A percentile compares a stretch with the other conserved stretches of the same genome.
Conservation (phyloP, 345 rosid species). For the Ailanthus altissimus region DNA sequence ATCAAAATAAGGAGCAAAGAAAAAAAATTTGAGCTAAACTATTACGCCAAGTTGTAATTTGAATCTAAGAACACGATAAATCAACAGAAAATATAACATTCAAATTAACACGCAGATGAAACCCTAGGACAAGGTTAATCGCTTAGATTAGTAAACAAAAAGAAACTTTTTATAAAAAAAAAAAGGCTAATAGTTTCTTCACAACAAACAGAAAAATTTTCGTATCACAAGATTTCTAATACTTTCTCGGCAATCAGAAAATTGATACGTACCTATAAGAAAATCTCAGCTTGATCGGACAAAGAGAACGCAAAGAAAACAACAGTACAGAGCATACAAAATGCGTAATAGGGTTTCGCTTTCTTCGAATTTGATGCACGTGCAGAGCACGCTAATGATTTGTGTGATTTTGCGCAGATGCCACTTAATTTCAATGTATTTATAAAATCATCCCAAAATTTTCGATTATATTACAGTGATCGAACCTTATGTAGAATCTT, state of each 20-base stretch:
- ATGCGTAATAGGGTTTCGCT: background rate
- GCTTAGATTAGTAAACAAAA: background rate
- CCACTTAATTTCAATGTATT: background rate
- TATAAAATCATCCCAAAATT: background rate
- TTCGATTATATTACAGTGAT: background rate
- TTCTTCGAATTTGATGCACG: background rate
- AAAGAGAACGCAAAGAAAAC: background rate
- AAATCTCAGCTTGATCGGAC: background rate
- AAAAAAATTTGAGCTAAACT: background rate
- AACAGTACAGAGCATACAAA: background rate
- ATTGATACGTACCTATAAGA: constrained; percentile 8
- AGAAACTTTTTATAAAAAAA: no score
- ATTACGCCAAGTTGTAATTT: background rate
- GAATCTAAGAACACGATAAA: background rate
- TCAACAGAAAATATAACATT: background rate
- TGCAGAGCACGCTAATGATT: background rate
- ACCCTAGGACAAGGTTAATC: background rate
- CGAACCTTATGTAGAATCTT: background rate
- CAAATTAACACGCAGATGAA: background rate
- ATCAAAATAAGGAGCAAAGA: background rate
- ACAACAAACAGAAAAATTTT: background rate
- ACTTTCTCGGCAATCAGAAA: background rate
- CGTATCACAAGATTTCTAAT: background rate
- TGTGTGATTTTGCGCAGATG: background rate
- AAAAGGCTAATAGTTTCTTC: background rate